Evolutionary conservation across 1,284 basidiomycete genomes (phyloP), one percentile per base, ranked within the genome.

Genomic region (Pisolithus thermaeus): DNA sequence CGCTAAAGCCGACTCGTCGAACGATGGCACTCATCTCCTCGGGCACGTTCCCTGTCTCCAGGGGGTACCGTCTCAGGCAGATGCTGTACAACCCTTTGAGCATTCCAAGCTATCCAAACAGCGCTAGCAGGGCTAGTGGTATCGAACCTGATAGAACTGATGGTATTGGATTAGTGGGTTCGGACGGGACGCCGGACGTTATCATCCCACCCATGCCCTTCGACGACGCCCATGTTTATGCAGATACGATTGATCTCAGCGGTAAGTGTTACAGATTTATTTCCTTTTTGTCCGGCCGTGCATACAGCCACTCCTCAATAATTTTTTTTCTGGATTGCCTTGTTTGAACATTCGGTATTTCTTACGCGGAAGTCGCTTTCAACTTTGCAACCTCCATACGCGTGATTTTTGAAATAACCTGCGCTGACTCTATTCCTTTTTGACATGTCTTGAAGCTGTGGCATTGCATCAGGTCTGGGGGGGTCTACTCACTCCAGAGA

Each of bases 401-500:
- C 11, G 3, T 43, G 16, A 27, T 30, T 9, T 43, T 25, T 14
- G 14, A 42, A 16, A 16, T 43, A 23, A 6, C 20, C 3, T 27
- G 42, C 8, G 42, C 42, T 43, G 42, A 43, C 25, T 16, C 9
- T 2, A 22, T 41, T 6, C 22, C 11, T 41, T 41, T 9, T 28
- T 46, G 39, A 23, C 41, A 22, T 42, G 40, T 54, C 8, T 52
- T 5, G 7, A 20, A 77, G 75, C 65, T 48, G 60, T 75, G 47
- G 65, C 66, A 47, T 58, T 71, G 50, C 64, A 73, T 47, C 57
- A 70, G 16, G 56, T 70, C 40, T 63, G 67, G 59, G 76, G 76
- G 12, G 69, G 71, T 8, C 62, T 64, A 28, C 46, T 76, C 37
- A 68, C 62, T n/a, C 72, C 71, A 0, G 60, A 59, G 40, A 65